Conservation (phyloP, 352 stramenopile genomes). For the Peronospora belbahrii region DNA sequence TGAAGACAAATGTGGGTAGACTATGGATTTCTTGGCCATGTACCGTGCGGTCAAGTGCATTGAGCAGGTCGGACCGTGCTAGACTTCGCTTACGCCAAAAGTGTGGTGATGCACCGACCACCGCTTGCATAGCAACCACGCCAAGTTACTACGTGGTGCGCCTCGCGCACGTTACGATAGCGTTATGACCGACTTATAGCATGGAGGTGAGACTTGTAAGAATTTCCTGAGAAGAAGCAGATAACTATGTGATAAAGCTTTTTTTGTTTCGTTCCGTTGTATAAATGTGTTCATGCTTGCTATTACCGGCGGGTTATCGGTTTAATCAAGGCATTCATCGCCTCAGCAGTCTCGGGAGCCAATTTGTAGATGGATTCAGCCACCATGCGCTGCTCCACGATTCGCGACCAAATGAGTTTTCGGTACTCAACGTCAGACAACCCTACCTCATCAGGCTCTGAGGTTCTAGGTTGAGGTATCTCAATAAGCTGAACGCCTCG, state of each 20-base stretch:
- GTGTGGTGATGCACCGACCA: conserved; percentile 30
- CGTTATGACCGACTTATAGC: conserved; percentile 21
- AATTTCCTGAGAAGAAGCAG: background rate
- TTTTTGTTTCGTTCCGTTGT: too few relatives aligned
- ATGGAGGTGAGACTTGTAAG: conserved; percentile 7
- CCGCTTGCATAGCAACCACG: conserved; percentile 18
- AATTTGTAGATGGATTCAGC: conserved; percentile 45
- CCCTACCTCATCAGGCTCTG: conserved; percentile 1
- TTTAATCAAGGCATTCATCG: conserved; percentile 7
- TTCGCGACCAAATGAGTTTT: too few relatives aligned
- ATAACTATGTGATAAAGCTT: background rate
- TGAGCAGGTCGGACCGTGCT: conserved; percentile 27
- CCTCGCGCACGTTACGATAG: conserved; percentile 17
- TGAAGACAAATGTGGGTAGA: conserved; percentile 30
- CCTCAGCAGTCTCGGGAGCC: conserved; percentile 26
- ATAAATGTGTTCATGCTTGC: background rate
- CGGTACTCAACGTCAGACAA: conserved; percentile 21
- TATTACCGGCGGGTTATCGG: background rate
- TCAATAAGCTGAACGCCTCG: conserved; percentile 6
- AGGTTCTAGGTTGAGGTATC: background rate
- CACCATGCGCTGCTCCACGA: conserved; percentile 37
- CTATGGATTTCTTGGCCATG: conserved; percentile 21
- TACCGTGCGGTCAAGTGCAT: conserved; percentile 27
- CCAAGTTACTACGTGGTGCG: conserved; percentile 22
- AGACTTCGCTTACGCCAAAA: conserved; percentile 29